These are phyloP conservation scores for Bocquillonia castaneifolia DNA, from an alignment of 441 rosid species.

Conservation along the genomic window DNA sequence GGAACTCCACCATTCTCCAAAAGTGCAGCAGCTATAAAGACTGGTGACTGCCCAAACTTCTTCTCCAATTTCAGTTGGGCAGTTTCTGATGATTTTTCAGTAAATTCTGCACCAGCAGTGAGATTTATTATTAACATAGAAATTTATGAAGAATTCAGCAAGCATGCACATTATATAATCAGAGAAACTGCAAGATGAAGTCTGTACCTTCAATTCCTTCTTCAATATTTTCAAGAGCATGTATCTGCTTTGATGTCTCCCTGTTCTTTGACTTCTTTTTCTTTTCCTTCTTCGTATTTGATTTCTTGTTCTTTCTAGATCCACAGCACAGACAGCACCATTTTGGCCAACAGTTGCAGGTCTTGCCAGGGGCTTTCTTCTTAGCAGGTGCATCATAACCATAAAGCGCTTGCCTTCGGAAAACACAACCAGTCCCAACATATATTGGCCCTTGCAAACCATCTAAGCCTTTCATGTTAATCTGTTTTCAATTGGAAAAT, in stretches of 20 bases:
- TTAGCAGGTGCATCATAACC: conserved; percentile 84
- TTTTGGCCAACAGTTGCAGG: conserved; percentile 93
- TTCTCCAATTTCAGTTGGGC: conserved; percentile 78
- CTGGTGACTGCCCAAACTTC: conserved; percentile 91
- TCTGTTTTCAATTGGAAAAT: conserved; percentile 43
- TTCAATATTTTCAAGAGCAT: conserved; percentile 75
- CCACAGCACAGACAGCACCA: conserved; percentile 72
- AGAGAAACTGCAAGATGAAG: conserved; percentile 2
- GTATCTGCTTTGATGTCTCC: conserved; percentile 70
- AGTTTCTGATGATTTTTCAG: conserved; percentile 29
- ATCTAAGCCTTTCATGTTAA: conserved; percentile 96
- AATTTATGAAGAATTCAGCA: neutral
- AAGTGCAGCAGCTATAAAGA: conserved; percentile 72
- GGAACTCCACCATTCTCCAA: conserved; percentile 89
- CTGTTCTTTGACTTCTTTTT: conserved; percentile 38
- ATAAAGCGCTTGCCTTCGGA: conserved; percentile 88
- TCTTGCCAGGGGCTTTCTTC: conserved; percentile 74
- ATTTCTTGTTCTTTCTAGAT: conserved; percentile 53
- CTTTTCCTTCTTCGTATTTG: conserved; percentile 38
- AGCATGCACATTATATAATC: neutral
- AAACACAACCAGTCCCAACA: conserved; percentile 96
- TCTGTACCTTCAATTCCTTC: conserved; percentile 69
- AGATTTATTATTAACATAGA: neutral
- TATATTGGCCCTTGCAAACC: conserved; percentile 99
- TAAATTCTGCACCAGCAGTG: conserved; percentile 30